phyloP scores from a whole-genome alignment of 2,329 filamentous ascomycete genomes.

The Venturia aucupariae region DNA sequence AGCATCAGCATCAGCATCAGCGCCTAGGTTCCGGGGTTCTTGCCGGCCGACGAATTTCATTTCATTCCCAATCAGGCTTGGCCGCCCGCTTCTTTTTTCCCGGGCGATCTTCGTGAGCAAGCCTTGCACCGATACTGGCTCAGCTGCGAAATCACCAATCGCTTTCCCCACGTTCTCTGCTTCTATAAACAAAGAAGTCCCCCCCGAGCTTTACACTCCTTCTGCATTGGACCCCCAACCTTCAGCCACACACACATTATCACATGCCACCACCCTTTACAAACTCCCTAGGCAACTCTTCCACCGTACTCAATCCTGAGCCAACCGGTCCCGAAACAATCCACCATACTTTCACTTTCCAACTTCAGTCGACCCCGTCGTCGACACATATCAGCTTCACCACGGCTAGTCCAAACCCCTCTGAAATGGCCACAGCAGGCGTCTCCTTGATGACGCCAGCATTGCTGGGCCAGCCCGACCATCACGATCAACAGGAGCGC shows the following conservation, averaged over 20 bases:
- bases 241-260: background rate
- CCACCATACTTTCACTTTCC: background rate
- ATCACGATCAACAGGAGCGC: conserved; percentile 30
- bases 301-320: background rate
- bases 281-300: background rate
- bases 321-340: background rate
- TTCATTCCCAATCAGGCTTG: conserved; percentile 20
- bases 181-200: too few species aligned
- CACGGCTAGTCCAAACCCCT: conserved; percentile 5
- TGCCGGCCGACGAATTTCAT: conserved; percentile 18
- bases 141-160: too few species aligned
- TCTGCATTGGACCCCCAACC: background rate
- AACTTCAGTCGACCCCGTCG: conserved; percentile 2
- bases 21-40: conserved; percentile 13
- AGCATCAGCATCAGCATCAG: background rate
- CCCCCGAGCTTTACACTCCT: background rate
- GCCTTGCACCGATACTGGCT: background rate
- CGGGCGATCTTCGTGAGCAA: conserved; percentile 24
- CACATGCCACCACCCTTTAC: conserved; percentile 7
- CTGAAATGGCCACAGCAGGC: conserved; percentile 34
- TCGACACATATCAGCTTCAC: background rate
- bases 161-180: conserved; percentile 20
- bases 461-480: conserved; percentile 49
- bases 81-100: conserved; percentile 22
- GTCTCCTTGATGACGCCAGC: conserved; percentile 44